phyloP scores from a whole-genome alignment of 2,329 filamentous ascomycete genomes.

The Ophiostoma montium region DNA sequence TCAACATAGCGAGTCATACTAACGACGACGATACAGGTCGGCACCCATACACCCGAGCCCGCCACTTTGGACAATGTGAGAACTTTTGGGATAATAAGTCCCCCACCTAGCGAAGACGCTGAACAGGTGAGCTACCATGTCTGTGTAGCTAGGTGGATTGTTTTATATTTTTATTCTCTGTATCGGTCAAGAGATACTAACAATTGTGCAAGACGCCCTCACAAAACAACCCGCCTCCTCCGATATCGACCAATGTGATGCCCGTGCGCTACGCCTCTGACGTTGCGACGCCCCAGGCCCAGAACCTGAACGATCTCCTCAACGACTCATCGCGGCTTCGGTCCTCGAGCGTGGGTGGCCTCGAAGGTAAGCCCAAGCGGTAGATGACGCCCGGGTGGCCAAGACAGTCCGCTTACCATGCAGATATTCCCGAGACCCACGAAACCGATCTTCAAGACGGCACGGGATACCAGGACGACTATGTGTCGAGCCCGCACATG shows the following conservation, averaged over 20 bases:
- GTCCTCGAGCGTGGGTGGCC: conserved; percentile 56
- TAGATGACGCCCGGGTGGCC: too few species aligned
- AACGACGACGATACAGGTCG: neutral
- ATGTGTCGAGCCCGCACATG: conserved; percentile 27
- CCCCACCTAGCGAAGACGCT: conserved; percentile 22
- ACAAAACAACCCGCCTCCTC: conserved; percentile 35
- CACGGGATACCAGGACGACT: conserved; percentile 23
- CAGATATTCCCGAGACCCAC: conserved; percentile 35
- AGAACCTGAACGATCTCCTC: conserved; percentile 64
- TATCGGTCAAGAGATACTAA: too few species aligned
- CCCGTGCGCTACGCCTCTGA: conserved; percentile 52
- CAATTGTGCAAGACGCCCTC: neutral
- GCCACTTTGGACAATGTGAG: conserved; percentile 4
- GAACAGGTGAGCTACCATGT: conserved; percentile 21
- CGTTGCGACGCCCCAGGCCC: conserved; percentile 64
- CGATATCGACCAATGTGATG: conserved; percentile 61
- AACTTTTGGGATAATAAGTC: conserved; percentile 22
- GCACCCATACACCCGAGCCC: conserved; percentile 4
- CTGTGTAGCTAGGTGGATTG: neutral
- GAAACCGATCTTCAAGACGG: conserved; percentile 27
- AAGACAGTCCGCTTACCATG: neutral
- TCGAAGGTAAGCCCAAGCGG: conserved; percentile 53
- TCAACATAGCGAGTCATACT: neutral
- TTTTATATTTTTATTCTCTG: too few species aligned
- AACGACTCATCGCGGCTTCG: conserved; percentile 40